A percentile compares a stretch with the other conserved stretches of the same genome.
These are phyloP conservation scores for Arthrobotrys pseudoclavata DNA, from an alignment of 2,329 filamentous ascomycete species.

Conservation along the genomic window DNA sequence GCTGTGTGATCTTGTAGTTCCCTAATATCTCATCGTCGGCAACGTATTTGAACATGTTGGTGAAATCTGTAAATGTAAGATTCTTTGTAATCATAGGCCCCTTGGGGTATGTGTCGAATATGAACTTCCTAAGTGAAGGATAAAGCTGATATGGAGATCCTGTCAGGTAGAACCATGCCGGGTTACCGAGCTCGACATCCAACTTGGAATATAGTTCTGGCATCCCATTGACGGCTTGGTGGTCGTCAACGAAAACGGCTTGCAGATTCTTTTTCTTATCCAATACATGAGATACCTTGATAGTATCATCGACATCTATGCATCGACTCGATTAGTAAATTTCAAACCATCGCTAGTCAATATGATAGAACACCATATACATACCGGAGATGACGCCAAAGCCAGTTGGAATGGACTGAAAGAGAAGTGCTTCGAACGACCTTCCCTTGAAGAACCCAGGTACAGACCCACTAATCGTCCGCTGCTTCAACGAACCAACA, in stretches of 20 bases:
- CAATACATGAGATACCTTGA: conserved; percentile 88
- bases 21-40: conserved; percentile 70
- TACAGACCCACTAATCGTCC: conserved; percentile 28
- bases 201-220: conserved; percentile 83
- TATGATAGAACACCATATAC: not conserved
- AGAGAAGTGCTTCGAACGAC: conserved; percentile 27
- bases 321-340: conserved; percentile 3
- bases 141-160: conserved; percentile 96
- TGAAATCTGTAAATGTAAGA: conserved; percentile 66
- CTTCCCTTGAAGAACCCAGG: conserved; percentile 28
- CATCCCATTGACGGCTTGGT: conserved; percentile 83
- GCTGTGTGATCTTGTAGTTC: conserved; percentile 85
- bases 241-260: conserved; percentile 85
- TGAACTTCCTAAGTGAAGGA: conserved; percentile 83
- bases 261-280: conserved; percentile 83
- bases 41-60: conserved; percentile 11
- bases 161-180: conserved; percentile 92
- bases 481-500: conserved; percentile 19
- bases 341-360: not conserved
- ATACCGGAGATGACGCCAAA: conserved; percentile 50
- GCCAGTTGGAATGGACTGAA: conserved; percentile 33
- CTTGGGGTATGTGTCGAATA: conserved; percentile 77
- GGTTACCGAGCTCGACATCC: conserved; percentile 70
- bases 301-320: conserved; percentile 90
- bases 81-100: conserved; percentile 89